phyloP scores from a whole-genome alignment of 768 basidiomycete genomes.

The Tricholoma sp. region DNA sequence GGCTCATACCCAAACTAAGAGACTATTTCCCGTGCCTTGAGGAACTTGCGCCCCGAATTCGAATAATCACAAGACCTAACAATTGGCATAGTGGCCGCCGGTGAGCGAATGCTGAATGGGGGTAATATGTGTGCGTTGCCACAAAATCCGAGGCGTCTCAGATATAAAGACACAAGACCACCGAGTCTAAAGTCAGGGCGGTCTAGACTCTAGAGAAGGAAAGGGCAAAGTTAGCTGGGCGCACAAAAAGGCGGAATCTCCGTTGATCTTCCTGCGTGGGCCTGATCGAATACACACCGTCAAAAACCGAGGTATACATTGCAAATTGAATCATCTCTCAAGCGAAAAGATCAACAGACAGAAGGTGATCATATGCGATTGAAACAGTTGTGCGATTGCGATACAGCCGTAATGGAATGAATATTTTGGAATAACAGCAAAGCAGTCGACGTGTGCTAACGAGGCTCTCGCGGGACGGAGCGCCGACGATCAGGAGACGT shows the following conservation, averaged over 20 bases:
- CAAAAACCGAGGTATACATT: too few species aligned
- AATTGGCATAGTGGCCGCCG: background rate
- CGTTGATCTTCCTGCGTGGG: background rate
- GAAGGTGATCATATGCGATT: too few species aligned
- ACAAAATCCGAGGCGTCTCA: background rate
- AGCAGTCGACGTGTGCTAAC: background rate
- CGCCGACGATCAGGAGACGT: background rate
- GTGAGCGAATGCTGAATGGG: too few species aligned
- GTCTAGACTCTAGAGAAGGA: too few species aligned
- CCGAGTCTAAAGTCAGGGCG: background rate
- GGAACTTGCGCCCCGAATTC: too few species aligned
- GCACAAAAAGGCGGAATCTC: background rate
- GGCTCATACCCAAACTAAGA: background rate
- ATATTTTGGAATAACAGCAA: background rate
- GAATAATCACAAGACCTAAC: background rate
- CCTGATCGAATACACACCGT: background rate
- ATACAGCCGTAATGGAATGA: background rate
- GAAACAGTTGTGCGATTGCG: background rate
- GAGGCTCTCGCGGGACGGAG: too few species aligned
- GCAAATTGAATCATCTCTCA: too few species aligned
- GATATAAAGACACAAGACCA: background rate
- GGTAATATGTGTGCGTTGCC: too few species aligned
- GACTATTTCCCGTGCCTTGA: background rate
- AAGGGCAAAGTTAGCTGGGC: too few species aligned
- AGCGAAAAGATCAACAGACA: too few species aligned